Conservation (phyloP, 2,329 filamentous ascomycete species). For the Phaeosphaeria sp. region DNA sequence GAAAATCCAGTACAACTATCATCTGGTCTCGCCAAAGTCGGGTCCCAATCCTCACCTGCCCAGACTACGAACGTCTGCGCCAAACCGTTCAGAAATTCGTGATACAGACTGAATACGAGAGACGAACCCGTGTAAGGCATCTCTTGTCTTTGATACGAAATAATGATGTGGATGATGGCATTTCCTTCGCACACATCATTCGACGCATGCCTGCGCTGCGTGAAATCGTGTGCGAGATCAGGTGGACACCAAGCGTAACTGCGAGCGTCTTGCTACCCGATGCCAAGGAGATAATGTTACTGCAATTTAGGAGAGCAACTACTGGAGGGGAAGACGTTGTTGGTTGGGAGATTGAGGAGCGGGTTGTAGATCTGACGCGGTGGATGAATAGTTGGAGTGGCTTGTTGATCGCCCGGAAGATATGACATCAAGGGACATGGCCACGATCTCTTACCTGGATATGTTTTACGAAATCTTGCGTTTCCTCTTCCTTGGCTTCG, state of each 20-base stretch:
- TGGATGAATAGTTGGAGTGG: constrained; percentile 3
- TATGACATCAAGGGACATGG: neutral
- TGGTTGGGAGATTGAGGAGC: constrained; percentile 1
- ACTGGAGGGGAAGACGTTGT: neutral
- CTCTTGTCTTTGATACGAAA: neutral
- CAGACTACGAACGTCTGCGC: neutral
- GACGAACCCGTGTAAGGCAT: neutral
- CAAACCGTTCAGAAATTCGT: neutral
- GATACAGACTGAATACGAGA: neutral
- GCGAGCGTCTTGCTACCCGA: neutral
- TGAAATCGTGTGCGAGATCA: neutral
- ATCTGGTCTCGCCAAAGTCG: neutral
- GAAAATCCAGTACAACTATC: neutral
- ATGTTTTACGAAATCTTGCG: neutral
- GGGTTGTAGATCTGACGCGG: neutral
- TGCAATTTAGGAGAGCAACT: neutral
- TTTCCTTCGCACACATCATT: neutral
- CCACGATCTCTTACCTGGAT: neutral
- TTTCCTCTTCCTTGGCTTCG: no score
- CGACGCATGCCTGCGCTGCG: neutral
- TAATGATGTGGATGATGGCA: neutral
- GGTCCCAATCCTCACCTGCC: neutral
- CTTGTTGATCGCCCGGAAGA: neutral
- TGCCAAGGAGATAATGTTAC: neutral
- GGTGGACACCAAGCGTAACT: neutral